Base-by-base conservation (phyloP, 768 basidiomycete genomes). In the Termitomyces heimii region DNA sequence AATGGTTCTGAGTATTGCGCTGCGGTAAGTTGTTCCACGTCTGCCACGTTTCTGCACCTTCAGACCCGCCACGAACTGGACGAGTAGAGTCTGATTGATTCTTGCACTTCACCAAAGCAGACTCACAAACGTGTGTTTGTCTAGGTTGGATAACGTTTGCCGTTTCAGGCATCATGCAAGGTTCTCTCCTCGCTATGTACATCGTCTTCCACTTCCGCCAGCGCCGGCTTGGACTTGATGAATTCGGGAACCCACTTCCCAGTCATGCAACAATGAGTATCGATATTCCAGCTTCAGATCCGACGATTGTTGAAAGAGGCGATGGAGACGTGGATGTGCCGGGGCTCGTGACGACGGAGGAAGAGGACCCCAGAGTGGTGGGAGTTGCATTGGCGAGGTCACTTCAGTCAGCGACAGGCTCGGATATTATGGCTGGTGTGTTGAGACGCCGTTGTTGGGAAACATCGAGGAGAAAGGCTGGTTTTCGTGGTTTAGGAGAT, bases 171-270 rank as follows among this genome's bases (percentile, higher is more conserved):
- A 67, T 86, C 18, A 88, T 98, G 78, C 97, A 98, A 69, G 85
- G 83, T 1, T 77, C 75, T 35, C 81, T 98, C 8, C 79, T 98
- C 57, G 68, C 79, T 56, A 89, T 98, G 84, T 99, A 96, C 65
- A 67, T 97, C 12, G 63, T 78, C 8, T 98, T 93, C 91, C 93
- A 88, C 70, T 62, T 82, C 34, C 82, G 95, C 14, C 95, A 98
- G 66, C 77, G 71, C 49, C 73, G 75, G 39, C 78, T 92, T 18
- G 82, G 83, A 14, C 81, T 98, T 50, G 92, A 98, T 67, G 95
- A 98, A 71, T 98, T 97, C 65, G 95, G 95, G 1, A 76, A 79
- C 40, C 81, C 85, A 34, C 45, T 47, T 4, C 28, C 45, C 35
- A n/a, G 44, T 34, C 32, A 12, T 20, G 12, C 29, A 10, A 18